These are phyloP conservation scores for Pharus latifolius DNA, from an alignment of 176 grass and related monocot genomes.

Conservation along the genomic window DNA sequence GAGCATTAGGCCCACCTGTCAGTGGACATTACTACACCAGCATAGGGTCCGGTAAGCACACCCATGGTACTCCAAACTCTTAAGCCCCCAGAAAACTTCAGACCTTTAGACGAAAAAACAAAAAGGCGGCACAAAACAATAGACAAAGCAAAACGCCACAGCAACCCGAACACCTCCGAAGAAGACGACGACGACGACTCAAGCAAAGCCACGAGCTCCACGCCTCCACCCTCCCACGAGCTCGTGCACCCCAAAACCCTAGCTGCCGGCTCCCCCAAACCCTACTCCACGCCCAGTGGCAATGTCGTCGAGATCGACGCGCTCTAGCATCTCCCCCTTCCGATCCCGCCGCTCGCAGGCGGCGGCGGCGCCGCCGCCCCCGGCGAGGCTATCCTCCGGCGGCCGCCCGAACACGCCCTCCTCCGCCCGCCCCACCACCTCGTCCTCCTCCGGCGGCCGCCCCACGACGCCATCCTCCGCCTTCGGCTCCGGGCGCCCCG, in stretches of 20 bases:
- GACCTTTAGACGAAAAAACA: conserved; percentile 17
- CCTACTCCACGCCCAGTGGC: not conserved
- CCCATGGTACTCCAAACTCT: conserved; percentile 3
- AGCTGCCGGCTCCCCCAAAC: not conserved
- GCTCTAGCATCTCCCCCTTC: conserved; percentile 90
- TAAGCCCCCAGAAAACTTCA: conserved; percentile 16
- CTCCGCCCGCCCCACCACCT: conserved; percentile 44
- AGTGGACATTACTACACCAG: too few relatives aligned
- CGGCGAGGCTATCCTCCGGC: conserved; percentile 22
- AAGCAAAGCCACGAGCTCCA: conserved; percentile 37
- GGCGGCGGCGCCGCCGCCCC: conserved; percentile 3
- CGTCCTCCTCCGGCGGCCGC: conserved; percentile 27
- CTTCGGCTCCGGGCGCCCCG: conserved; percentile 32
- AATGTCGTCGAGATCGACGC: conserved; percentile 74
- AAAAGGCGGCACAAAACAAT: conserved; percentile 39
- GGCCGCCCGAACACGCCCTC: conserved; percentile 41
- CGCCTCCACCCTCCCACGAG: not conserved
- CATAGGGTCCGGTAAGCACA: conserved; percentile 10
- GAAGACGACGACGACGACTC: conserved; percentile 42
- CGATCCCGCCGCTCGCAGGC: conserved; percentile 61
- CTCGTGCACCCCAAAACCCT: conserved; percentile 41
- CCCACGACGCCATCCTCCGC: conserved; percentile 37
- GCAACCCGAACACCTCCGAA: conserved; percentile 17
- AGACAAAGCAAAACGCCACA: not conserved
- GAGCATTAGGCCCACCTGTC: too few relatives aligned